Evolutionary conservation across 306 rosid species (phyloP).

Genomic region (Adenanthera pavonina): DNA sequence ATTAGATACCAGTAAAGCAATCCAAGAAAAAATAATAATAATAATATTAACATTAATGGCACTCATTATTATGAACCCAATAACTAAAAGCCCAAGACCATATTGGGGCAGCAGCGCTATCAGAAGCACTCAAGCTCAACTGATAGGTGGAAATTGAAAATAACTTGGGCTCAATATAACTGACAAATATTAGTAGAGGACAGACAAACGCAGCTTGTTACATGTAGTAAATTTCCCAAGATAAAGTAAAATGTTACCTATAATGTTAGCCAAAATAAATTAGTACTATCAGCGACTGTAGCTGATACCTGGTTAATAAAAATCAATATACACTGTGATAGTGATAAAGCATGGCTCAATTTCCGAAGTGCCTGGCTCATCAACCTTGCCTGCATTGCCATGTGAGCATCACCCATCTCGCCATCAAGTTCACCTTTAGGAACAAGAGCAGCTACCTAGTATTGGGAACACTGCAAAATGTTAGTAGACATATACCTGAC

Average conservation of each 20-base stretch:
- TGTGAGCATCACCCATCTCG: constrained; percentile 92
- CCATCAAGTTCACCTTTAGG: constrained; percentile 97
- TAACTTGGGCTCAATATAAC: background rate
- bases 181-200: background rate
- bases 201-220: constrained; percentile 15
- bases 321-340: constrained; percentile 71
- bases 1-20: background rate
- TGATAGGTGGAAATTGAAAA: constrained; percentile 20
- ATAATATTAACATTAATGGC: background rate
- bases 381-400: constrained; percentile 97
- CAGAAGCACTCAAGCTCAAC: background rate
- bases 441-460: constrained; percentile 94
- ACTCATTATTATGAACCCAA: background rate
- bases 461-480: constrained; percentile 36
- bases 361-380: constrained; percentile 98
- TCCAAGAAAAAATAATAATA: background rate
- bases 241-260: background rate
- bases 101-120: background rate
- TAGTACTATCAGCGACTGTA: constrained; percentile 26
- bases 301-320: constrained; percentile 86
- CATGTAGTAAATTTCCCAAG: constrained; percentile 4
- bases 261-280: background rate
- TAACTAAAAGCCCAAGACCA: background rate
- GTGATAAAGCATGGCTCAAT: constrained; percentile 86
- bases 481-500: constrained; percentile 23